Base-by-base conservation (phyloP, 2,329 filamentous ascomycete species). In the Hypoxylon sp. region DNA sequence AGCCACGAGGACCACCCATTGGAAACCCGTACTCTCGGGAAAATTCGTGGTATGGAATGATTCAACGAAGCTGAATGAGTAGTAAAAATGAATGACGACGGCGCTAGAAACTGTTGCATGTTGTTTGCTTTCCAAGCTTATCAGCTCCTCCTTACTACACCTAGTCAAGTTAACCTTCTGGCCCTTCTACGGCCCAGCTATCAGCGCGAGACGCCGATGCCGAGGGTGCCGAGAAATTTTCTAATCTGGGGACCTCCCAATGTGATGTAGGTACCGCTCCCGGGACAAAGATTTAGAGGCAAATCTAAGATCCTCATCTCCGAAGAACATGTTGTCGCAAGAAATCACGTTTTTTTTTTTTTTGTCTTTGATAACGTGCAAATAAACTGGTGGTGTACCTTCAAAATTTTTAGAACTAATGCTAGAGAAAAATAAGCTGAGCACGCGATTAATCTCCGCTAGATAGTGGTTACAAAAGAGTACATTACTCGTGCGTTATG, bases 201-300 rank as follows among this genome's bases (percentile, higher is more conserved):
- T 58, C 50, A 63, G 48, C 66, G 63, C 69, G 66, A 71, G 53
- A 69, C 42, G 50, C 69, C 69, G 69, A 69, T 29, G 53, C 66
- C 65, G 65, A 69, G 42, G 22, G 51, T 47, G 29, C 57, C 57
- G 46, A 51, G 29, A 37, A 24, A 35, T 9, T 50, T 50, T 50
- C 22, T 39, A 22, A 39, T 14, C 9, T 59, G 29, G 31, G 44
- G n/a, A 26, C 13, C n/a, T 1, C 58, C 52, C 46, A 58, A n/a
- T n/a, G 31, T 24, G 11, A 52, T 17, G 22, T 55, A 46, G 26
- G n/a, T 44, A 19, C 17, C 37, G 37, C n/a, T 44, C 2, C 17
- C 5, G 29, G 29, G 17, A 44, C 17, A 44, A 44, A 68, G 66
- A 68, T 65, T 44, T 65, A 42, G 22, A 53, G 52, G 53, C 55